Evolutionary conservation across 2,329 filamentous ascomycete genomes (phyloP).

Genomic region (Aspergillus hortae): DNA sequence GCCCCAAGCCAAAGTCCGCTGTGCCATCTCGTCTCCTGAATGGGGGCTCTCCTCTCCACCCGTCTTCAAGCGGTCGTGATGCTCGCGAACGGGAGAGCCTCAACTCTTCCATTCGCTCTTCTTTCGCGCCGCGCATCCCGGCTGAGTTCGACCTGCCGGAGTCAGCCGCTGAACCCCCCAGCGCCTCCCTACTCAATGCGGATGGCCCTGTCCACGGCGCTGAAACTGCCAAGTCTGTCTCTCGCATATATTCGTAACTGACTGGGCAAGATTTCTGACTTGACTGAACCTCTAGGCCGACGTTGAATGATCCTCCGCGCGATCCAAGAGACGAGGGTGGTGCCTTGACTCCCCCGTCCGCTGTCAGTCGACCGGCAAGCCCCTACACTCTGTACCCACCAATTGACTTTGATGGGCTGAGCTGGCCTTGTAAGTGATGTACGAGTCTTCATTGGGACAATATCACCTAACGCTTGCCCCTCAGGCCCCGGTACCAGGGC

Average conservation of each 20-base stretch:
- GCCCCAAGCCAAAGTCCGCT: constrained; percentile 48
- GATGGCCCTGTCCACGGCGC: constrained; percentile 17
- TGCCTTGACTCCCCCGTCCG: constrained; percentile 50
- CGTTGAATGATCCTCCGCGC: constrained; percentile 48
- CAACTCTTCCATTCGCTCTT: constrained; percentile 57
- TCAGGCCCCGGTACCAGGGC: constrained; percentile 46
- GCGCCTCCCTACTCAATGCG: constrained; percentile 15
- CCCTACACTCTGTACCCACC: constrained; percentile 49
- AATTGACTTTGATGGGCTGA: constrained; percentile 51
- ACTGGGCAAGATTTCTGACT: not conserved
- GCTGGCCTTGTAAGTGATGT: constrained; percentile 48
- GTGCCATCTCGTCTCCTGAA: constrained; percentile 57
- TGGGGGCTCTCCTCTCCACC: constrained; percentile 51
- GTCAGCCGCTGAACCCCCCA: constrained; percentile 11
- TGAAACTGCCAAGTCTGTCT: constrained; percentile 24
- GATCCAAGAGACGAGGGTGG: constrained; percentile 52
- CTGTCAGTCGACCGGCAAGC: constrained; percentile 48
- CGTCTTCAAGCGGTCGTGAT: constrained; percentile 47
- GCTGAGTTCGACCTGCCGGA: constrained; percentile 26
- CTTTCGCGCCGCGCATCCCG: constrained; percentile 45
- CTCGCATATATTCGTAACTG: not conserved
- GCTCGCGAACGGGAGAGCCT: constrained; percentile 56
- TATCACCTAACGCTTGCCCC: constrained; percentile 11
- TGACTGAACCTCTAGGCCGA: constrained; percentile 17
- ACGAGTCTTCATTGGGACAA: not conserved